These are phyloP conservation scores for Mucor mucedo DNA, from an alignment of 371 early-diverging fungal species.

Conservation along the genomic window DNA sequence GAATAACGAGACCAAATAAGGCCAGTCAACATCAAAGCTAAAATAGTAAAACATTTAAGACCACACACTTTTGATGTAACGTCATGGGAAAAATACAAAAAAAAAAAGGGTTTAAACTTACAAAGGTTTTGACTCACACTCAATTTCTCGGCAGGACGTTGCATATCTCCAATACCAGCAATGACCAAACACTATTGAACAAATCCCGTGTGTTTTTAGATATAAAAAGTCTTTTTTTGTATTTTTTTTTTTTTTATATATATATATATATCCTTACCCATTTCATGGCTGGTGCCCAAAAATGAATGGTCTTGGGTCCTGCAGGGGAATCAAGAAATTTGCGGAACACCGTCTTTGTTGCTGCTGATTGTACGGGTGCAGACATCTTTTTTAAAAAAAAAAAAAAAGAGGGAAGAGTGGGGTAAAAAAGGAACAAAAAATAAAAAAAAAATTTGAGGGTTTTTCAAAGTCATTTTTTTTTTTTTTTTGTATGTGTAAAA, in stretches of 20 bases:
- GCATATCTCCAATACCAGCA: slow-evolving; percentile 85
- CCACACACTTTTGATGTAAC: too few species aligned
- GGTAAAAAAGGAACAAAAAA: slow-evolving; percentile 4
- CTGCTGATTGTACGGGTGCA: slow-evolving; percentile 44
- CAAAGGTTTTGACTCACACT: slow-evolving; percentile 78
- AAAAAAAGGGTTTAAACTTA: too few species aligned
- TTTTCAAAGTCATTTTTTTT: not conserved
- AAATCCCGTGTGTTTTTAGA: not conserved
- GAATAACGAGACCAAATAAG: slow-evolving; percentile 97
- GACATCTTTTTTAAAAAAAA: slow-evolving; percentile 49
- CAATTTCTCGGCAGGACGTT: slow-evolving; percentile 92
- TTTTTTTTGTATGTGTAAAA: not conserved
- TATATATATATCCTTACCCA: slow-evolving; percentile 40
- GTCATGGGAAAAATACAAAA: too few species aligned
- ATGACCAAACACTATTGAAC: slow-evolving; percentile 56
- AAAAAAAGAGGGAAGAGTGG: slow-evolving; percentile 24
- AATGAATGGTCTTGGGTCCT: slow-evolving; percentile 56
- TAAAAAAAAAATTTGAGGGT: not conserved
- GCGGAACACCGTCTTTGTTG: slow-evolving; percentile 59
- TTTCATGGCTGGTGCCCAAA: slow-evolving; percentile 51
- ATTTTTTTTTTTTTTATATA: too few species aligned
- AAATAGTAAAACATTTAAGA: not conserved
- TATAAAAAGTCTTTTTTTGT: not conserved
- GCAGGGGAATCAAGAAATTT: slow-evolving; percentile 81
- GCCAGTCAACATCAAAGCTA: slow-evolving; percentile 92